Conservation (phyloP, 768 basidiomycete species). For the Suillus weaverae region DNA sequence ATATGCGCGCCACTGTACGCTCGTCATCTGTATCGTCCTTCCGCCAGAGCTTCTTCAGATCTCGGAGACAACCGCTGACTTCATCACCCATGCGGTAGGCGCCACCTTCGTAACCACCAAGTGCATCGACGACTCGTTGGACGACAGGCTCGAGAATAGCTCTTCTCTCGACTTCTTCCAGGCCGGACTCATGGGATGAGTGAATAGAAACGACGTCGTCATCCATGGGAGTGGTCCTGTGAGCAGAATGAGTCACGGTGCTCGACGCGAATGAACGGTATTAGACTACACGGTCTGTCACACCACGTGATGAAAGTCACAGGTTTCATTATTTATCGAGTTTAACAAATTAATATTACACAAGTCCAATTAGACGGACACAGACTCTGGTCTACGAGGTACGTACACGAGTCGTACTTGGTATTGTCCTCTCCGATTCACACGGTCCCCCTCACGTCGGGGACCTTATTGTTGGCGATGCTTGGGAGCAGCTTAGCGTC, state of each 20-base stretch:
- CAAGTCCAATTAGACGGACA: background rate
- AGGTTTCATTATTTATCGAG: background rate
- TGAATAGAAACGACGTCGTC: constrained; percentile 37
- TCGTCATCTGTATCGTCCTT: constrained; percentile 98
- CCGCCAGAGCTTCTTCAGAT: constrained; percentile 94
- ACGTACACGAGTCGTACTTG: background rate
- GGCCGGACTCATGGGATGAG: constrained; percentile 26
- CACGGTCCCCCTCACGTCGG: background rate
- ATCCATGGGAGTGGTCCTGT: constrained; percentile 19
- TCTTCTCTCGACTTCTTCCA: constrained; percentile 42
- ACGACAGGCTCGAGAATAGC: constrained; percentile 67
- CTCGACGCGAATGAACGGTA: background rate
- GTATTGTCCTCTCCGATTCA: background rate
- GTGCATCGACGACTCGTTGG: constrained; percentile 72
- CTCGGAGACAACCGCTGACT: constrained; percentile 81
- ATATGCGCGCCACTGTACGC: constrained; percentile 90
- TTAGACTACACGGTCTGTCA: constrained; percentile 24
- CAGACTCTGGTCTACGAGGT: background rate
- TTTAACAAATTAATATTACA: background rate
- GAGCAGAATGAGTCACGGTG: background rate
- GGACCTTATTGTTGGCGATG: background rate
- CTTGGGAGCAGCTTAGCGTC: background rate
- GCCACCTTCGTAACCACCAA: constrained; percentile 71
- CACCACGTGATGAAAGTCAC: constrained; percentile 25
- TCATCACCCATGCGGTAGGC: constrained; percentile 80